Conservation (phyloP, 2,329 filamentous ascomycete genomes). For the Ilyonectria destructans region DNA sequence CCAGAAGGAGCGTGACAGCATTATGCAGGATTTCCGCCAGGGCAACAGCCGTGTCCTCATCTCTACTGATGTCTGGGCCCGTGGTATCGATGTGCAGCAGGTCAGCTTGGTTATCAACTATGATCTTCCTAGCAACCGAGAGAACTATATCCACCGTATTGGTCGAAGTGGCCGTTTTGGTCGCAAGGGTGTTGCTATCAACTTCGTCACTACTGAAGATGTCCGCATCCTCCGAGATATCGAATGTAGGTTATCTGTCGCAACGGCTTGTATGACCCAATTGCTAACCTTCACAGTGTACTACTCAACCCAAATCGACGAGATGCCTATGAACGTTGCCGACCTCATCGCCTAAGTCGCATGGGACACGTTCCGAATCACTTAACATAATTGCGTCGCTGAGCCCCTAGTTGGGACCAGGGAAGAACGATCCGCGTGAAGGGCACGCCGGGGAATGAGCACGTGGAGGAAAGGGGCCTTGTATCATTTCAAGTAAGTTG, state of each 20-base stretch:
- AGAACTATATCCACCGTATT: constrained; percentile 99
- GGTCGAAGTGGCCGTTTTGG: constrained; percentile 96
- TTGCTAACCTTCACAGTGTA: constrained; percentile 75
- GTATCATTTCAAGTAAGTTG: constrained; percentile 44
- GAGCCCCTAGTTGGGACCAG: not conserved
- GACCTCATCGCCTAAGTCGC: constrained; percentile 67
- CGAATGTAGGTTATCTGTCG: constrained; percentile 77
- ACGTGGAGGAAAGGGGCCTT: constrained; percentile 53
- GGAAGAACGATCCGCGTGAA: constrained; percentile 36
- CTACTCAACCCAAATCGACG: constrained; percentile 97
- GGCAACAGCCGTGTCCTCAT: constrained; percentile 97
- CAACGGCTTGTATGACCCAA: not conserved
- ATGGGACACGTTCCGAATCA: not conserved
- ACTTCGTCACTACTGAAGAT: constrained; percentile 98
- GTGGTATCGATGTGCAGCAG: constrained; percentile 99
- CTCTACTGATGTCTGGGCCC: constrained; percentile 97
- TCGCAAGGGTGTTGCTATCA: constrained; percentile 98
- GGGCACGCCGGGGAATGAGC: constrained; percentile 32
- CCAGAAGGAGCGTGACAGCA: constrained; percentile 97
- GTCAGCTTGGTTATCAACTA: constrained; percentile 99
- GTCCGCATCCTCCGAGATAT: constrained; percentile 98
- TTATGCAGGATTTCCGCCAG: constrained; percentile 99
- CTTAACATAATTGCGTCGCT: constrained; percentile 1
- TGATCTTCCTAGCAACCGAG: constrained; percentile 96
- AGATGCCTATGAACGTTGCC: constrained; percentile 98